These are phyloP conservation scores for Pseudogymnoascus sp. DNA, from an alignment of 2,329 filamentous ascomycete genomes.

Conservation along the genomic window DNA sequence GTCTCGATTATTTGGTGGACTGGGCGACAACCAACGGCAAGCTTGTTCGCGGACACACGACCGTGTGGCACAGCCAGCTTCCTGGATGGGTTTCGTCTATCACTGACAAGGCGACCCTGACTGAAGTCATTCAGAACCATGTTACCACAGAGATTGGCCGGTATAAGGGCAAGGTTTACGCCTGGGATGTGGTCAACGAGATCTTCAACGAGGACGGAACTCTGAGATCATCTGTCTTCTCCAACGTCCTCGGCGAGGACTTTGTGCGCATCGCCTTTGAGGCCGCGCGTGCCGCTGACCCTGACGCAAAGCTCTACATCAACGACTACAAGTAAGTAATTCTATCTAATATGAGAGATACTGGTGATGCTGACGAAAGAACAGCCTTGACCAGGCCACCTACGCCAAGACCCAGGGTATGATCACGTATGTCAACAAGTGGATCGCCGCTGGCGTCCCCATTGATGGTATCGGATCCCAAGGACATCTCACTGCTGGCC, in stretches of 20 bases:
- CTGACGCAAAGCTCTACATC: conserved; percentile 63
- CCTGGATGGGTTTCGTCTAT: conserved; percentile 53
- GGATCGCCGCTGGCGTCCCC: conserved; percentile 53
- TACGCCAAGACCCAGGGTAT: conserved; percentile 52
- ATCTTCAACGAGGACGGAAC: conserved; percentile 43
- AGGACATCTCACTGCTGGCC: conserved; percentile 46
- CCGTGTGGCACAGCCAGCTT: conserved; percentile 57
- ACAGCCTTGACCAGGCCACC: conserved; percentile 30
- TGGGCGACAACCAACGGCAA: conserved; percentile 51
- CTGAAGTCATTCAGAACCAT: conserved; percentile 51
- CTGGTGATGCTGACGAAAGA: neutral
- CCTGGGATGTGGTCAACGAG: conserved; percentile 60
- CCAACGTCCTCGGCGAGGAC: conserved; percentile 59
- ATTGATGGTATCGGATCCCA: conserved; percentile 58
- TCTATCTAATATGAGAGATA: conserved; percentile 42
- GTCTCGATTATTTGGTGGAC: conserved; percentile 53
- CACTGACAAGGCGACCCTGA: conserved; percentile 44
- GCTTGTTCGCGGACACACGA: conserved; percentile 57
- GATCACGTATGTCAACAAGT: conserved; percentile 54
- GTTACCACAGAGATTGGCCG: conserved; percentile 49
- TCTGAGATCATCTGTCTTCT: conserved; percentile 57
- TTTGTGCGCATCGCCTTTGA: conserved; percentile 65
- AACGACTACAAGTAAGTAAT: conserved; percentile 56
- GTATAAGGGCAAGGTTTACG: conserved; percentile 57
- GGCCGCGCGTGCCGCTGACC: conserved; percentile 59